Percentiles rank a stretch among this genome's conserved stretches.
Evolutionary conservation across 108 stramenopile genomes (phyloP).

Genomic region (Fistulifera pelliculosa): DNA sequence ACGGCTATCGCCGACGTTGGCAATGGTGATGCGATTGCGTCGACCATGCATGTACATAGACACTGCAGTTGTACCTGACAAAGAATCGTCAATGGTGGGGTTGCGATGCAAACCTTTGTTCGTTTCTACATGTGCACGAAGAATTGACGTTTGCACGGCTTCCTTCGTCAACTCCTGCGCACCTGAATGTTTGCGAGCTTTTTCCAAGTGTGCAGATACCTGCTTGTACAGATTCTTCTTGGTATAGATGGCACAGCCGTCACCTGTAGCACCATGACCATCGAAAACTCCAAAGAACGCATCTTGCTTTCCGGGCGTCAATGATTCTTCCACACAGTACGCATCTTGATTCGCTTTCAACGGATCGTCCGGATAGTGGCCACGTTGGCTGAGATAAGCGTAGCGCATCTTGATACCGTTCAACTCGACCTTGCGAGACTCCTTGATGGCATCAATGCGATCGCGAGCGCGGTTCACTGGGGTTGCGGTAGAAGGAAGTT

Average conservation of each 20-base stretch:
- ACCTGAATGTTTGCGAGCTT: constrained; percentile 3
- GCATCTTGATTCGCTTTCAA: constrained; percentile 90
- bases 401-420: constrained; percentile 64
- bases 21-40: constrained; percentile 73
- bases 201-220: constrained; percentile 18
- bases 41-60: constrained; percentile 77
- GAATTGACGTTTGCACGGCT: constrained; percentile 36
- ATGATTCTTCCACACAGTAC: constrained; percentile 40
- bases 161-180: constrained; percentile 52
- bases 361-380: constrained; percentile 83
- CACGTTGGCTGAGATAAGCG: constrained; percentile 75
- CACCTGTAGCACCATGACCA: constrained; percentile 83
- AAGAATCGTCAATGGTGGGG: constrained; percentile 76
- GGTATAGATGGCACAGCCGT: constrained; percentile 70
- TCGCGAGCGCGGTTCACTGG: constrained; percentile 9
- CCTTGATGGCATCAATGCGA: constrained; percentile 12
- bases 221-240: constrained; percentile 44
- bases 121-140: constrained; percentile 53
- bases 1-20: constrained; percentile 95
- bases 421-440: constrained; percentile 1
- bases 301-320: constrained; percentile 33
- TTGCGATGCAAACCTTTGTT: constrained; percentile 59
- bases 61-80: constrained; percentile 91
- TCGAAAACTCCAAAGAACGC: constrained; percentile 84
- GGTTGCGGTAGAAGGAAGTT: neutral